Base-by-base conservation (phyloP, 176 grass and related monocot genomes). In the Carex pumila region DNA sequence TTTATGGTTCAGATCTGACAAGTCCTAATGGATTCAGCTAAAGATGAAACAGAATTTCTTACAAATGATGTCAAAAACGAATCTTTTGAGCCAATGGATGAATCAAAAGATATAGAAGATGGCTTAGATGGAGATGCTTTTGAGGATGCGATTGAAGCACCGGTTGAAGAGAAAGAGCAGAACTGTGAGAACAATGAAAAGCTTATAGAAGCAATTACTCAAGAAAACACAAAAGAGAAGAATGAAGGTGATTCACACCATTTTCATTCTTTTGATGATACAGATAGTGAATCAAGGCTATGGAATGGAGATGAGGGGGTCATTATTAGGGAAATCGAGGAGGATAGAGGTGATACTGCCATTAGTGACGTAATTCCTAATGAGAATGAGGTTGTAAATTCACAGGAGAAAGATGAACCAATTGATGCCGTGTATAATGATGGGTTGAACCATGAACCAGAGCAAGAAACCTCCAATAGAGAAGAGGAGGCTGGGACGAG, bases 191-290 rank as follows among this genome's bases (percentile, higher is more conserved):
- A 83, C 47, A 50, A 83, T 68, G 80, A 50, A 50, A 64, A 60
- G 36, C 29, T 52, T n/a, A 62, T 52, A 68, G 80, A 83, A 3
- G 62, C 56, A 49, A 43, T 65, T 47, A 17, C 47, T 50, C 41
- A 67, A 54, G 1, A 22, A 61, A 81, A 62, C 37, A 60, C 15
- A 6, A 52, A 68, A 52, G 61, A 52, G 19, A 83, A 52, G 43
- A 9, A 65, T 83, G 63, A 67, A 50, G 61, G 80, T n/a, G 62
- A 83, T 68, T 68, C 60, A 22, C 62, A 83, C 3, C 7, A 68
- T 65, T 82, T 82, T 66, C 18, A 41, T 36, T 81, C 79, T 64
- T 81, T 81, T 81, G 79, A 65, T 52, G 61, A 83, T 47, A 47
- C 61, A 50, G 52, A 83, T 83, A 54, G 45, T 59, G 80, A 83